A percentile compares a stretch with the other conserved stretches of the same genome.
These are phyloP conservation scores for Kuraishia floccosa DNA, from an alignment of 805 yeast species.

Conservation along the genomic window DNA sequence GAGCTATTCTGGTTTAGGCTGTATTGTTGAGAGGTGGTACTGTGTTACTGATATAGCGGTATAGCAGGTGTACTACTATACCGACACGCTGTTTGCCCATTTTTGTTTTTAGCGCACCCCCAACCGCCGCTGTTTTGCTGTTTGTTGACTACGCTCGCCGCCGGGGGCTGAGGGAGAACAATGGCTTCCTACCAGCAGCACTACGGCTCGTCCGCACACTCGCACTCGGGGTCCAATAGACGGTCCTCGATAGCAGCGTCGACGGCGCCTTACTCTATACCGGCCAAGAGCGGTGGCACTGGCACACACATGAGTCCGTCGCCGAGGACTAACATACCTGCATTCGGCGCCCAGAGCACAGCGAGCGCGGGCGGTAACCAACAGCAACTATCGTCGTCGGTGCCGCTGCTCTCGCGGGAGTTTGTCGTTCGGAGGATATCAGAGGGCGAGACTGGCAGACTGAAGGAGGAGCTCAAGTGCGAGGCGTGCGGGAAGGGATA, in stretches of 20 bases:
- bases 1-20: too few species aligned
- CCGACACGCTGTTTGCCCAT: too few species aligned
- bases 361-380: not conserved
- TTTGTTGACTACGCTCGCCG: too few species aligned
- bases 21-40: too few species aligned
- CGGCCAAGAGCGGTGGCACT: not conserved
- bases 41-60: too few species aligned
- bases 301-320: not conserved
- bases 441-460: slow-evolving; percentile 79
- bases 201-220: not conserved
- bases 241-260: slow-evolving; percentile 3
- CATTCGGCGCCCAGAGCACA: too few species aligned
- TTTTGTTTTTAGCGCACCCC: too few species aligned
- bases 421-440: slow-evolving; percentile 76
- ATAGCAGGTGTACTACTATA: too few species aligned
- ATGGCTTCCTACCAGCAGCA: not conserved
- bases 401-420: slow-evolving; percentile 34
- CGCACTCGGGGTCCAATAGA: slow-evolving; percentile 1
- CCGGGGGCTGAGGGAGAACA: too few species aligned
- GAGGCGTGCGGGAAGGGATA: slow-evolving; percentile 91
- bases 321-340: not conserved
- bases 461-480: slow-evolving; percentile 76
- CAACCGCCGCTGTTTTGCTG: too few species aligned
- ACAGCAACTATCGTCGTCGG: slow-evolving; percentile 4
- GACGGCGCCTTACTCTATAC: slow-evolving; percentile 4